These are phyloP conservation scores for Cystoisospora suis DNA, from an alignment of 169 alveolate species.

Conservation along the genomic window DNA sequence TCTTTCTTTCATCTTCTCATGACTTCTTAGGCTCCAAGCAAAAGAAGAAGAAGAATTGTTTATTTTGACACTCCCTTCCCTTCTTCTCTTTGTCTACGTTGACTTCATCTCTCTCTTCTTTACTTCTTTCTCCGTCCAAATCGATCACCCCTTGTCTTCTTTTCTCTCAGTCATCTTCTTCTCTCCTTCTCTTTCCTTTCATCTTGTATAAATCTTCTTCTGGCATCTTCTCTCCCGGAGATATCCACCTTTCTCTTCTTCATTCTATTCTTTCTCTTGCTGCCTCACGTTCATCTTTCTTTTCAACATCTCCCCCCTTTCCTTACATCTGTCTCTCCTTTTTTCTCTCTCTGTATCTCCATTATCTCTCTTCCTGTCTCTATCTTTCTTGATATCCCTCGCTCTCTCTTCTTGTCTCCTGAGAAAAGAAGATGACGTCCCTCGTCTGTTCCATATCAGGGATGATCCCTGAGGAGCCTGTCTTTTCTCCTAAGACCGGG, in stretches of 20 bases:
- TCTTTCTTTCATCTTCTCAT: no score
- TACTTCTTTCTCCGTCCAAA: not conserved
- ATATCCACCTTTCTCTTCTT: not conserved
- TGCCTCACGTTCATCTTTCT: not conserved
- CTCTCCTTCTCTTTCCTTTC: not conserved
- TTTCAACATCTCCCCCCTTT: not conserved
- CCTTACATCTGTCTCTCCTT: not conserved
- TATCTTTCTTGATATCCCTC: not conserved
- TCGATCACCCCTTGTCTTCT: not conserved
- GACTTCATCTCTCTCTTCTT: not conserved
- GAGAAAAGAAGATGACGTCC: conserved; percentile 23
- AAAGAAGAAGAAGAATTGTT: no score
- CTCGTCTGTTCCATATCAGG: conserved; percentile 78
- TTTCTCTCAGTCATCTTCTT: not conserved
- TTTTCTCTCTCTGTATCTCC: not conserved
- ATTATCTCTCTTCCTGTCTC: not conserved
- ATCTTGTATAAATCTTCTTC: not conserved
- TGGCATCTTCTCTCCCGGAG: not conserved
- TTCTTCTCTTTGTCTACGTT: not conserved
- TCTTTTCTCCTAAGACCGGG: conserved; percentile 72
- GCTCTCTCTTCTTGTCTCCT: not conserved
- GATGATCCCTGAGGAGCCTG: conserved; percentile 76
- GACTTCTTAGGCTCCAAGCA: no score
- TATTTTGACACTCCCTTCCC: not conserved
- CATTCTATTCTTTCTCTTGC: not conserved